These are phyloP conservation scores for Tylopilus balloui DNA, from an alignment of 768 basidiomycete genomes.

Conservation along the genomic window DNA sequence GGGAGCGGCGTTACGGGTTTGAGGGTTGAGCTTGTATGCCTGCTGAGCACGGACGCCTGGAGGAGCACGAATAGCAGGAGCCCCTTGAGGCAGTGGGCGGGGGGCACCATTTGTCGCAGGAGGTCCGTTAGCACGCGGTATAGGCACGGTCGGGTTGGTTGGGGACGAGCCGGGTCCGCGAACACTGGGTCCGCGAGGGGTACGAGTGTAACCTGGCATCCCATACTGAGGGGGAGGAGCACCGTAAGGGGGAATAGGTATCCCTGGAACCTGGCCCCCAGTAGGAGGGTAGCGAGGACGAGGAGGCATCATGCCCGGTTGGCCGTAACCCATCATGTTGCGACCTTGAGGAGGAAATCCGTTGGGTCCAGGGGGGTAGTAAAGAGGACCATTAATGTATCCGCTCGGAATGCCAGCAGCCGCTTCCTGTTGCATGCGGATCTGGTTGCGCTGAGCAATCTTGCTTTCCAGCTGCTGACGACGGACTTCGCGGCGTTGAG, in stretches of 20 bases:
- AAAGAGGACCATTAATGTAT: conserved; percentile 49
- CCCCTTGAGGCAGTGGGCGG: conserved; percentile 41
- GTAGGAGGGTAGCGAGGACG: conserved; percentile 77
- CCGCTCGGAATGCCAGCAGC: conserved; percentile 74
- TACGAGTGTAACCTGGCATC: conserved; percentile 61
- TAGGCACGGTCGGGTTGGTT: conserved; percentile 54
- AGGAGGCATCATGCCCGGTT: conserved; percentile 83
- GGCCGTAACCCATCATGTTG: conserved; percentile 75
- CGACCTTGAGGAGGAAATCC: conserved; percentile 70
- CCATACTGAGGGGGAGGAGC: conserved; percentile 74
- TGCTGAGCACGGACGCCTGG: conserved; percentile 35
- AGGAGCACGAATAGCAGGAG: conserved; percentile 41
- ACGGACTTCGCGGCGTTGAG: conserved; percentile 96
- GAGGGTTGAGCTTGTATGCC: conserved; percentile 31
- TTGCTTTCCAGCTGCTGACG: conserved; percentile 98
- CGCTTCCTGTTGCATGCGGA: conserved; percentile 93
- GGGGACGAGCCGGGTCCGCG: conserved; percentile 72
- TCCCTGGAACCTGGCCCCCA: conserved; percentile 67
- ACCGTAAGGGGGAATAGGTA: conserved; percentile 74
- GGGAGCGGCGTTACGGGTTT: conserved; percentile 35
- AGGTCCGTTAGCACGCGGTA: conserved; percentile 63
- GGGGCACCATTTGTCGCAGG: conserved; percentile 52
- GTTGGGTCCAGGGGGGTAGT: conserved; percentile 69
- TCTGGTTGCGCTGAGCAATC: conserved; percentile 94
- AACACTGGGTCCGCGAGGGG: conserved; percentile 56